Evolutionary conservation across 208 protist genomes (phyloP), one percentile per base, ranked within the genome.

Genomic region (Crithidia acanthocephali): DNA sequence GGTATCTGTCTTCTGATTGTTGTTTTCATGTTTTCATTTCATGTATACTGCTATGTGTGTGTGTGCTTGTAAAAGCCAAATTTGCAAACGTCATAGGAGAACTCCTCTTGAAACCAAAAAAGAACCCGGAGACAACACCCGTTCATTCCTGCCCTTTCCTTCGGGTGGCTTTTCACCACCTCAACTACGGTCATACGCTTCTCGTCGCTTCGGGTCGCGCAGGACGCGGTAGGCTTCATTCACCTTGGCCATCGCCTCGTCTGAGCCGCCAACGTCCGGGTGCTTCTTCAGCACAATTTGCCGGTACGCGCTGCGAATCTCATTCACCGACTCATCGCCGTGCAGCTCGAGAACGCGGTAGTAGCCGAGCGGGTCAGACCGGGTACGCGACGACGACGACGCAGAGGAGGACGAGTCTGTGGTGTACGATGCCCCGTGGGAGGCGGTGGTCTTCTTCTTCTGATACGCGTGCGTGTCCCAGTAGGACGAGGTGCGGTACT

Each of bases 181-280:
- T 52, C 42, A 64, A 25, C 53, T 28, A 25, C 58, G 71, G 56
- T 99, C 99, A 76, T 99, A 99, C 22, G 98, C 76, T 30, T 80
- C 77, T 40, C 98, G 87, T 62, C 99, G 98, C 74, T 98, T 70
- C 20, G 85, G 72, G 58, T 99, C 97, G n/a, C 84, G 90, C 27
- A 99, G 85, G 6, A 99, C 95, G 45, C 99, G 97, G 78, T 99
- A 99, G 13, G 99, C 99, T 62, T 94, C 87, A 61, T 95, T 95
- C 50, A 93, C 48, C 58, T 89, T 86, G 7, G 69, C 56, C 87
- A 96, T 95, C 27, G 67, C 71, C 52, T 85, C 86, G 15, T 71
- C 79, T 7, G 85, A 85, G 2, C 93, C 93, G 22, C 93, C 93
- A 2, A 90, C 81, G 62, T 97, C 93, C 27, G 93, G 93, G 65